These are phyloP conservation scores for Haplosporangium sp. DNA, from an alignment of 371 early-diverging fungal species.

Conservation along the genomic window DNA sequence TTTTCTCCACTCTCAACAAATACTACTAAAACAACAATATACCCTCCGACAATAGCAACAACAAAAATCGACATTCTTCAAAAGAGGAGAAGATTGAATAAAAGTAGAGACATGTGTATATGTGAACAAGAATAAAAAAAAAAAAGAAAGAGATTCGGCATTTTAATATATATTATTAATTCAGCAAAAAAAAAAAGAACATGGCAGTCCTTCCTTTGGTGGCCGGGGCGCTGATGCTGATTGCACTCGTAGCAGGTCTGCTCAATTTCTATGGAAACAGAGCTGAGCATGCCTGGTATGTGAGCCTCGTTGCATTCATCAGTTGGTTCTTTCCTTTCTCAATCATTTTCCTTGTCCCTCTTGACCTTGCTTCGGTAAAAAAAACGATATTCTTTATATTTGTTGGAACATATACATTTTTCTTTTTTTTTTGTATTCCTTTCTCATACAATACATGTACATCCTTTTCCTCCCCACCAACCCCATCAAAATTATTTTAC, in stretches of 20 bases:
- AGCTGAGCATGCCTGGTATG: conserved; percentile 75
- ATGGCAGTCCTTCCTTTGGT: conserved; percentile 62
- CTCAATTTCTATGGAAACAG: conserved; percentile 83
- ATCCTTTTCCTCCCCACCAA: neutral
- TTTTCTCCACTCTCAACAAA: too few relatives aligned
- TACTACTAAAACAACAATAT: too few relatives aligned
- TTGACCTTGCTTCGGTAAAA: conserved; percentile 91
- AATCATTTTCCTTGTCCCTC: conserved; percentile 88
- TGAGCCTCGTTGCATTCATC: conserved; percentile 68
- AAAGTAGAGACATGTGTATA: neutral
- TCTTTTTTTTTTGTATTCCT: neutral
- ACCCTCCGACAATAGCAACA: too few relatives aligned
- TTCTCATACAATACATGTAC: neutral
- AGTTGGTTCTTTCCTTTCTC: conserved; percentile 93
- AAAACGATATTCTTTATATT: neutral
- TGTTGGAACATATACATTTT: neutral
- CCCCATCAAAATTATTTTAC: neutral
- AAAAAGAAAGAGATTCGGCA: neutral
- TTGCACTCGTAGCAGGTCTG: conserved; percentile 67
- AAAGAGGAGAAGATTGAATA: neutral
- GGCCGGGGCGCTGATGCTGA: conserved; percentile 60
- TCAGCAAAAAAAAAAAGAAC: neutral
- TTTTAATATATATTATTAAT: neutral
- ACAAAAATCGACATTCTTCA: too few relatives aligned
- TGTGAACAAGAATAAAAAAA: neutral